Percentiles rank a stretch among this genome's conserved stretches.
These are phyloP conservation scores for Naganishia cerealis DNA, from an alignment of 1,284 basidiomycete genomes.

Conservation along the genomic window DNA sequence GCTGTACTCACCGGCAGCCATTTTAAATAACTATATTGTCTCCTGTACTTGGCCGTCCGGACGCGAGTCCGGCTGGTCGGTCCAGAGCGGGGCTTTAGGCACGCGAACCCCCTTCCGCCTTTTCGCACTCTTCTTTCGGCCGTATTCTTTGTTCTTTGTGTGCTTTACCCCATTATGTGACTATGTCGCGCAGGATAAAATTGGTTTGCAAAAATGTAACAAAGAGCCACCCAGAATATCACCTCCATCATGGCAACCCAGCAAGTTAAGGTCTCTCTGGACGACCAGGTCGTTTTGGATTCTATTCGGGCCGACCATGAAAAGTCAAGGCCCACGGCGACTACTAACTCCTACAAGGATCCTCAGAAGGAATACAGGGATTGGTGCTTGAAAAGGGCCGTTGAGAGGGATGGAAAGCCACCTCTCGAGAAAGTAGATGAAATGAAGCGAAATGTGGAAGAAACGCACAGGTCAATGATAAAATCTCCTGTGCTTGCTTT, in stretches of 20 bases:
- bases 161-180: neutral
- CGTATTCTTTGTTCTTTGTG: neutral
- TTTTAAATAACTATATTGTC: neutral
- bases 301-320: neutral
- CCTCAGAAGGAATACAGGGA: neutral
- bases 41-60: neutral
- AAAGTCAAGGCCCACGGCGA: neutral
- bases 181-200: neutral
- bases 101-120: neutral
- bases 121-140: neutral
- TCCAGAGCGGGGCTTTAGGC: neutral
- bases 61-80: neutral
- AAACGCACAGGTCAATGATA: neutral
- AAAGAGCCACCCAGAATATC: too few relatives aligned
- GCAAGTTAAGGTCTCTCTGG: neutral
- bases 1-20: too few relatives aligned
- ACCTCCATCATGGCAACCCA: too few relatives aligned
- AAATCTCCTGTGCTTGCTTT: too few relatives aligned
- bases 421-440: conserved; percentile 1
- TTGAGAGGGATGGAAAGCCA: neutral
- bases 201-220: too few relatives aligned
- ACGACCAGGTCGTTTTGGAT: neutral
- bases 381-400: neutral
- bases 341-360: neutral
- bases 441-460: neutral